phyloP scores from a whole-genome alignment of 805 yeast genomes.

The Suhomyces prunicola region DNA sequence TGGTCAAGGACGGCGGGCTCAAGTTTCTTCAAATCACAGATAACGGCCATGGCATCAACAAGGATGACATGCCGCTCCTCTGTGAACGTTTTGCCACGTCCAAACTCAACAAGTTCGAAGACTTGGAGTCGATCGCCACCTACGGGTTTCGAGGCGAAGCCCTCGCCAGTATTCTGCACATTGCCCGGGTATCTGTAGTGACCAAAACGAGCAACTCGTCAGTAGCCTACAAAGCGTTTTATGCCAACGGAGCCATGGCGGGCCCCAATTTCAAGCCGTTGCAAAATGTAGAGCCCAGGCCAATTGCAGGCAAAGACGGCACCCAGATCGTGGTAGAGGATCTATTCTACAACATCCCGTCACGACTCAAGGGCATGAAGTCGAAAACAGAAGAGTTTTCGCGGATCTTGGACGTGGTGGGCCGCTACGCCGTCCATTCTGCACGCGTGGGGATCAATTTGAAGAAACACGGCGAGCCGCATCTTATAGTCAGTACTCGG shows the following conservation, averaged over 20 bases:
- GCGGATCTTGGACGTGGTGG: slow-evolving; percentile 76
- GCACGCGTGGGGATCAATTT: slow-evolving; percentile 69
- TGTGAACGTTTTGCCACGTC: slow-evolving; percentile 94
- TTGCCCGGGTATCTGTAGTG: slow-evolving; percentile 74
- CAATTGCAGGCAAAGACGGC: slow-evolving; percentile 84
- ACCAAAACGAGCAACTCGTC: slow-evolving; percentile 62
- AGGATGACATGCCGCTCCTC: slow-evolving; percentile 70
- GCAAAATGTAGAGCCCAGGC: slow-evolving; percentile 33
- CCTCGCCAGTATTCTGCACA: slow-evolving; percentile 87
- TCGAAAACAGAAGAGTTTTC: slow-evolving; percentile 71
- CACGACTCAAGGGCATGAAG: slow-evolving; percentile 65
- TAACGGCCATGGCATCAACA: slow-evolving; percentile 79
- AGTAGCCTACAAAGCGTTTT: slow-evolving; percentile 72
- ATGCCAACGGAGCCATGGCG: slow-evolving; percentile 60
- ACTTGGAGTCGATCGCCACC: slow-evolving; percentile 65
- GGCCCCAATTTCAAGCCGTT: slow-evolving; percentile 36
- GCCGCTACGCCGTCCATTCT: slow-evolving; percentile 78
- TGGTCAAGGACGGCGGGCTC: slow-evolving; percentile 89
- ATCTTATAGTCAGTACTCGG: slow-evolving; percentile 60
- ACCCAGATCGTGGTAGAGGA: slow-evolving; percentile 86
- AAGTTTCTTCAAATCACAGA: slow-evolving; percentile 84
- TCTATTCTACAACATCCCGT: slow-evolving; percentile 81
- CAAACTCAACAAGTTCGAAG: slow-evolving; percentile 71
- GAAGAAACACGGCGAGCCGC: slow-evolving; percentile 75
- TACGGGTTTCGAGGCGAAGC: slow-evolving; percentile 98